These are phyloP conservation scores for Kluyveromyces sp. DNA, from an alignment of 1,139 yeast species.

Conservation along the genomic window DNA sequence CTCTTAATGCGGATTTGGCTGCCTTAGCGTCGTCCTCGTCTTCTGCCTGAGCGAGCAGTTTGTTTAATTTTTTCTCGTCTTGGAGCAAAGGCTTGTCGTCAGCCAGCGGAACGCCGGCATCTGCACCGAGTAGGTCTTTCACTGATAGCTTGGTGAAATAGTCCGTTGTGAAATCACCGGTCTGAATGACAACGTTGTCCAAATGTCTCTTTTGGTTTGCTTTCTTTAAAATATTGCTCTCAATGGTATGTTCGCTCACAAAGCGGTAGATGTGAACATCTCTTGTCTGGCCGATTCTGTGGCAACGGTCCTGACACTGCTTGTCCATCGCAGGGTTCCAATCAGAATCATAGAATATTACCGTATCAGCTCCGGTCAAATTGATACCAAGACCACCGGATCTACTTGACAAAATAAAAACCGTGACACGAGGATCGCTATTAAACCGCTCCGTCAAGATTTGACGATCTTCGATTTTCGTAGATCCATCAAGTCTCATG, in stretches of 20 bases:
- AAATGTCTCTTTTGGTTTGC: slow-evolving; percentile 94
- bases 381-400: slow-evolving; percentile 98
- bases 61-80: slow-evolving; percentile 46
- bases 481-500: slow-evolving; percentile 94
- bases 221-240: slow-evolving; percentile 85
- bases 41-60: slow-evolving; percentile 83
- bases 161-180: slow-evolving; percentile 97
- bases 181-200: slow-evolving; percentile 94
- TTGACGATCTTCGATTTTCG: slow-evolving; percentile 95
- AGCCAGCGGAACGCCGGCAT: slow-evolving; percentile 35
- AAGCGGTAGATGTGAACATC: slow-evolving; percentile 96
- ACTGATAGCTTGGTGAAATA: slow-evolving; percentile 86
- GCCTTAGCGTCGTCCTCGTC: slow-evolving; percentile 95
- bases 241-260: slow-evolving; percentile 94
- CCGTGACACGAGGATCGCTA: slow-evolving; percentile 77
- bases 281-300: slow-evolving; percentile 95
- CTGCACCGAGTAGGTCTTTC: slow-evolving; percentile 76
- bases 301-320: slow-evolving; percentile 98
- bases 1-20: slow-evolving; percentile 82
- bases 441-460: slow-evolving; percentile 88
- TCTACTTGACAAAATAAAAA: slow-evolving; percentile 86
- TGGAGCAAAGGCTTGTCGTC: slow-evolving; percentile 34
- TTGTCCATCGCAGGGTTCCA: slow-evolving; percentile 99
- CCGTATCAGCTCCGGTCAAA: slow-evolving; percentile 97
- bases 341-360: slow-evolving; percentile 96